Evolutionary conservation across 768 basidiomycete genomes (phyloP).

Genomic region (Amylocystis lapponica): DNA sequence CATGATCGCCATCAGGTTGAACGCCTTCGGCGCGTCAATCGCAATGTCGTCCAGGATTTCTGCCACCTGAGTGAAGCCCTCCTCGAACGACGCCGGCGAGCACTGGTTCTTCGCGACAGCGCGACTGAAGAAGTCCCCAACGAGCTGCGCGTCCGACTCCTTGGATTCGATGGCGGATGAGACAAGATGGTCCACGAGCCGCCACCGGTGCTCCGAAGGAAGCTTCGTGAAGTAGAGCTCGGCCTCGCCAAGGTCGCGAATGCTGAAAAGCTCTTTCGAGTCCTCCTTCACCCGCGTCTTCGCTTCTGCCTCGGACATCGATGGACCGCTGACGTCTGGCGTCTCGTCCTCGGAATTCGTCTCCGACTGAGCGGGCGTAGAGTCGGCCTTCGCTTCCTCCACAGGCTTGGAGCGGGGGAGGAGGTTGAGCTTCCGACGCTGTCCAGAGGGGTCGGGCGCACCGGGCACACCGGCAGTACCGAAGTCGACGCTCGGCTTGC

Average conservation of each 20-base stretch:
- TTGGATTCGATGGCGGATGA: slow-evolving; percentile 65
- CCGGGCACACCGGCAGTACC: slow-evolving; percentile 45
- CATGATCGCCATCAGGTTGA: slow-evolving; percentile 66
- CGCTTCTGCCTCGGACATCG: slow-evolving; percentile 63
- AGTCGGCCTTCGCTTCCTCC: slow-evolving; percentile 28
- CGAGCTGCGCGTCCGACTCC: slow-evolving; percentile 71
- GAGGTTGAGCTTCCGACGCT: slow-evolving; percentile 70
- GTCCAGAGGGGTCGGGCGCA: slow-evolving; percentile 40
- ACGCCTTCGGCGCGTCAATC: slow-evolving; percentile 87
- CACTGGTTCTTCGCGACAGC: slow-evolving; percentile 57
- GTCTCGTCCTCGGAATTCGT: slow-evolving; percentile 54
- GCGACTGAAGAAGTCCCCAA: slow-evolving; percentile 66
- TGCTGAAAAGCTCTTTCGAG: slow-evolving; percentile 78
- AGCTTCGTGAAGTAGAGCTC: slow-evolving; percentile 81
- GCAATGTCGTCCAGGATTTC: slow-evolving; percentile 84
- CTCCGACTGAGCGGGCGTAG: slow-evolving; percentile 45
- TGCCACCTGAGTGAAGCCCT: slow-evolving; percentile 62
- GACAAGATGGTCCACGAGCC: slow-evolving; percentile 71
- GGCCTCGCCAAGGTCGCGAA: slow-evolving; percentile 81
- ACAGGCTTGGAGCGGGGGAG: slow-evolving; percentile 79
- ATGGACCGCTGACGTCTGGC: slow-evolving; percentile 27
- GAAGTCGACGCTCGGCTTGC: slow-evolving; percentile 48
- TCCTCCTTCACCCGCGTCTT: slow-evolving; percentile 77
- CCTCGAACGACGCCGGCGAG: slow-evolving; percentile 57
- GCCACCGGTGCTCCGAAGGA: slow-evolving; percentile 53